phyloP scores from a whole-genome alignment of 208 protist genomes.

The Leishmania tropica region DNA sequence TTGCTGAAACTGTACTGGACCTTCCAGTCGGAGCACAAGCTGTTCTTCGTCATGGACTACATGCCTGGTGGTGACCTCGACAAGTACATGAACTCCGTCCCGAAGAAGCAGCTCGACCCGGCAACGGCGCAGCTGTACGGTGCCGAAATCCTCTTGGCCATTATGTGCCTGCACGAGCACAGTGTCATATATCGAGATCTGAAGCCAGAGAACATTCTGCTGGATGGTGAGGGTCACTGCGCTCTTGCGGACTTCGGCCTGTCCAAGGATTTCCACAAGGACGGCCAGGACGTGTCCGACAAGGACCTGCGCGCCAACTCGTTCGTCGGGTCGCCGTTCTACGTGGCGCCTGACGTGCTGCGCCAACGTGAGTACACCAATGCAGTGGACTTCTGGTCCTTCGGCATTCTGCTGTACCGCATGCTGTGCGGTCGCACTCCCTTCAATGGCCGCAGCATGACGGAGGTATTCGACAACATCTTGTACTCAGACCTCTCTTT shows the following conservation, averaged over 20 bases:
- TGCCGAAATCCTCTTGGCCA: slow-evolving; percentile 92
- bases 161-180: slow-evolving; percentile 94
- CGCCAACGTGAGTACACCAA: slow-evolving; percentile 94
- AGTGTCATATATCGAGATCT: slow-evolving; percentile 95
- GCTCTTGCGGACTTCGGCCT: slow-evolving; percentile 93
- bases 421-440: slow-evolving; percentile 95
- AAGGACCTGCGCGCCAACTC: slow-evolving; percentile 90
- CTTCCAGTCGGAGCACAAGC: slow-evolving; percentile 96
- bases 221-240: slow-evolving; percentile 87
- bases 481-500: slow-evolving; percentile 91
- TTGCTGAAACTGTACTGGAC: slow-evolving; percentile 95
- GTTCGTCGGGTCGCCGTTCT: slow-evolving; percentile 94
- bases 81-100: slow-evolving; percentile 91
- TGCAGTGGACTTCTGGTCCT: slow-evolving; percentile 98
- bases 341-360: slow-evolving; percentile 96
- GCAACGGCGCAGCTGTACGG: slow-evolving; percentile 93
- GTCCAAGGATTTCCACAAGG: slow-evolving; percentile 92
- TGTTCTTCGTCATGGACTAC: slow-evolving; percentile 97
- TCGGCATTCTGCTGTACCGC: slow-evolving; percentile 97
- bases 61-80: slow-evolving; percentile 94
- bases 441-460: slow-evolving; percentile 94
- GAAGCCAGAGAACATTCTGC: slow-evolving; percentile 94
- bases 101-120: slow-evolving; percentile 86
- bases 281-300: slow-evolving; percentile 65
- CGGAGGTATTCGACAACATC: slow-evolving; percentile 94